Base-by-base conservation (phyloP, 257 asterid species). In the Nicotiana sylvestris region DNA sequence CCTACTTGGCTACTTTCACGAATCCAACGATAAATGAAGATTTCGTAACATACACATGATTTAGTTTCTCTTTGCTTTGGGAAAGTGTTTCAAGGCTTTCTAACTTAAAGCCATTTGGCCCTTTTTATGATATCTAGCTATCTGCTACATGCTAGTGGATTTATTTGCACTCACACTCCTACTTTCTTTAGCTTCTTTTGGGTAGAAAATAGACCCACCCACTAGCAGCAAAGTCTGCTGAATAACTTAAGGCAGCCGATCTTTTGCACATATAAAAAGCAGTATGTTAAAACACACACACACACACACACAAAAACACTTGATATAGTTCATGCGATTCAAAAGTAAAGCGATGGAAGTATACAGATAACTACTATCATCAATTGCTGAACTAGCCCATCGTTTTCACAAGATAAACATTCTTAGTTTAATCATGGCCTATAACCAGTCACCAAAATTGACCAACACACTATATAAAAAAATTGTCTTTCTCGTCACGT, bases 71-170 rank as follows among this genome's bases (percentile, higher is more conserved):
- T 82, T 79, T 84, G 85, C 25, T 86, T 84, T 61, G 87, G 83
- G 58, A 21, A 82, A 66, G 39, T 77, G 39, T 74, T 15, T 72
- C 39, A 46, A 70, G 21, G 9, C 76, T 79, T 70, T 84, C 67
- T 81, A 86, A 85, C 89, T 82, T 69, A 66, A 84, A 86, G 76
- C 79, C 25, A 70, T 82, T 87, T 91, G 91, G 85, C 89, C 83
- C 81, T 84, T 11, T 87, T 88, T 86, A 86, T 58, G 7, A 80
- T 80, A 53, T 80, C 66, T 53, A 83, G 83, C 86, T 78, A 35
- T 35, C 39, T 35, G 39, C 39, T 35, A 35, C 8, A 35, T 43
- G 35, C 61, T 82, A 62, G 84, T 66, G 79, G 84, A 77, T 57
- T 29, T 81, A 74, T 74, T 51, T 84, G 72, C 87, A 85, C 78